Evolutionary conservation across 495 filamentous ascomycete species (phyloP).

Genomic region (Neurospora sp.): DNA sequence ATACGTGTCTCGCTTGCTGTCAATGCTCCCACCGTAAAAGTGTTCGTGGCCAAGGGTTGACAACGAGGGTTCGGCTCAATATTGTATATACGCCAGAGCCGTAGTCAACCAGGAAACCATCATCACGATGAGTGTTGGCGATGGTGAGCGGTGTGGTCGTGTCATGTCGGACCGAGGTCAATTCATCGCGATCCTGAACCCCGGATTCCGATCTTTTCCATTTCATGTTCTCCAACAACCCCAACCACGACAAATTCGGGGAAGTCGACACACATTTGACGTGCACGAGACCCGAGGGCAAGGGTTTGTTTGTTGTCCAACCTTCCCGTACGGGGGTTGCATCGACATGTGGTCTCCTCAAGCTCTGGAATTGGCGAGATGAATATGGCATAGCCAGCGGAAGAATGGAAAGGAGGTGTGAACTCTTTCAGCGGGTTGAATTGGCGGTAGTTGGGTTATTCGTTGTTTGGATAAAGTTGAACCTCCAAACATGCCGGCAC

Average conservation of each 20-base stretch:
- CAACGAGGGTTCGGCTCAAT: not conserved
- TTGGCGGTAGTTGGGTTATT: not conserved
- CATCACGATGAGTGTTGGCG: not conserved
- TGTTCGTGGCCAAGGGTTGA: not conserved
- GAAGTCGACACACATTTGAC: not conserved
- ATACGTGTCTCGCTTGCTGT: not conserved
- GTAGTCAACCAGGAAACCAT: not conserved
- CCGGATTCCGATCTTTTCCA: not conserved
- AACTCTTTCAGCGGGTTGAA: not conserved
- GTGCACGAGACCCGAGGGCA: not conserved
- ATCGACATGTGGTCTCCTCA: not conserved
- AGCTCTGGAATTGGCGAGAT: not conserved
- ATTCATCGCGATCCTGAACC: not conserved
- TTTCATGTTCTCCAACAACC: not conserved
- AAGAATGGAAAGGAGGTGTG: not conserved
- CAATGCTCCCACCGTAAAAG: not conserved
- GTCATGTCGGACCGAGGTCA: not conserved
- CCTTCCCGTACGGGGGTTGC: not conserved
- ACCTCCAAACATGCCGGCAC: not conserved
- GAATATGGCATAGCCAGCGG: not conserved
- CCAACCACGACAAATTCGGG: not conserved
- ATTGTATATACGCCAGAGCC: not conserved
- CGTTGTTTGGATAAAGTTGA: not conserved
- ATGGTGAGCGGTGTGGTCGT: not conserved
- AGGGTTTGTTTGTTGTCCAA: not conserved